Evolutionary conservation across 2,329 filamentous ascomycete genomes (phyloP).

Genomic region (Ophiocordyceps camponoti-saundersi): DNA sequence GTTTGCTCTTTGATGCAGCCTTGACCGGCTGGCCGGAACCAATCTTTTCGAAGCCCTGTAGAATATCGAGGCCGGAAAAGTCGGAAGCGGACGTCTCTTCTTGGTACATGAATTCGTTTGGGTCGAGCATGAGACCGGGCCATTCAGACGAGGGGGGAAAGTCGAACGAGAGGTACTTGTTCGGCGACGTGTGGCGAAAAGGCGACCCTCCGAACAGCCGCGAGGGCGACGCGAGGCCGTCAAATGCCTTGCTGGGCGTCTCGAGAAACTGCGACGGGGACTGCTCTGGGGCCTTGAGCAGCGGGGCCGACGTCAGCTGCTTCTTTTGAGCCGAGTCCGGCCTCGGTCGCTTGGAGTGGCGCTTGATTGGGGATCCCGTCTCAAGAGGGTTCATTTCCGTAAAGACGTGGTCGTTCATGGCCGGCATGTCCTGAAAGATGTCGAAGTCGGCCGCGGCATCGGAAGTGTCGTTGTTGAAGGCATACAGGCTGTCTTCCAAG

Average conservation of each 20-base stretch:
- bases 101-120: slow-evolving; percentile 22
- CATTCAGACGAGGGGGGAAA: slow-evolving; percentile 21
- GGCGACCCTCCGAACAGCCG: slow-evolving; percentile 26
- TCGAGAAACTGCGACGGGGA: slow-evolving; percentile 24
- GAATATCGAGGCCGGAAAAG: slow-evolving; percentile 47
- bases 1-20: slow-evolving; percentile 12
- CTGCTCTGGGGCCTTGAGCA: slow-evolving; percentile 29
- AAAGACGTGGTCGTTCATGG: slow-evolving; percentile 12
- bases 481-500: slow-evolving; percentile 38
- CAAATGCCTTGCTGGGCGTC: slow-evolving; percentile 41
- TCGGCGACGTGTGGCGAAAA: slow-evolving; percentile 26
- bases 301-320: slow-evolving; percentile 30
- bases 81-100: slow-evolving; percentile 38
- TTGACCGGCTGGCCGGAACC: slow-evolving; percentile 27
- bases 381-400: slow-evolving; percentile 28
- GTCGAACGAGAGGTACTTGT: slow-evolving; percentile 25
- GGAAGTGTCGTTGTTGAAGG: slow-evolving; percentile 30
- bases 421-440: slow-evolving; percentile 34
- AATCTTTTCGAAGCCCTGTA: slow-evolving; percentile 63
- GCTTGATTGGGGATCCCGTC: slow-evolving; percentile 50
- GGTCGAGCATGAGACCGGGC: slow-evolving; percentile 16
- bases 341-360: slow-evolving; percentile 39
- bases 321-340: slow-evolving; percentile 35
- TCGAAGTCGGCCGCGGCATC: slow-evolving; percentile 39
- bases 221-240: slow-evolving; percentile 36